Evolutionary conservation across 2,329 filamentous ascomycete species (phyloP).

Genomic region (Seiridium unicorne): DNA sequence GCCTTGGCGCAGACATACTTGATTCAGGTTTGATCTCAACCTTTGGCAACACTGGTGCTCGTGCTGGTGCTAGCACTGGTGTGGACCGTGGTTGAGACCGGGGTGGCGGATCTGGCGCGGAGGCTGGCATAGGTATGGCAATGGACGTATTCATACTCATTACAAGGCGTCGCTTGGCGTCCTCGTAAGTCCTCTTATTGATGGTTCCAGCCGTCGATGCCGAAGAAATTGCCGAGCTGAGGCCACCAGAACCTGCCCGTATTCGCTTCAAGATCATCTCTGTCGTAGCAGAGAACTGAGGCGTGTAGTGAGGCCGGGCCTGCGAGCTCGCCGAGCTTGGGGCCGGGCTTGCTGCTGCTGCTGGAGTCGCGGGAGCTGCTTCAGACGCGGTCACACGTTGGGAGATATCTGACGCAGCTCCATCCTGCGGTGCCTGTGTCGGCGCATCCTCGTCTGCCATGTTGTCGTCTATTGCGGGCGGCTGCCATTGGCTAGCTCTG

Average conservation of each 20-base stretch:
- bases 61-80: constrained; percentile 28
- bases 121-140: constrained; percentile 33
- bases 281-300: constrained; percentile 33
- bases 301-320: constrained; percentile 25
- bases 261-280: constrained; percentile 39
- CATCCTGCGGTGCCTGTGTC: not conserved
- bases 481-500: not conserved
- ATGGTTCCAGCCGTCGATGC: constrained; percentile 30
- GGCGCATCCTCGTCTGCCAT: not conserved
- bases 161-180: constrained; percentile 36
- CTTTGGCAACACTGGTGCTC: constrained; percentile 6
- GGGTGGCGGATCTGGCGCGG: not conserved
- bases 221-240: constrained; percentile 32
- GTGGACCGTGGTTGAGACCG: constrained; percentile 16
- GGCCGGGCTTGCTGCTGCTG: not conserved
- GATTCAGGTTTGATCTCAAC: not conserved
- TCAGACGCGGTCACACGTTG: not conserved
- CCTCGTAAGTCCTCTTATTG: constrained; percentile 33
- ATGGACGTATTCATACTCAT: constrained; percentile 38
- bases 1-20: constrained; percentile 5
- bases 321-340: constrained; percentile 21
- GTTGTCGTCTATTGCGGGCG: not conserved
- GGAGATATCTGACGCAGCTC: not conserved
- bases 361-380: not conserved
- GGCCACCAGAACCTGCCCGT: constrained; percentile 30